Base-by-base conservation (phyloP, 1,284 basidiomycete genomes). In the Naganishia cerealis region DNA sequence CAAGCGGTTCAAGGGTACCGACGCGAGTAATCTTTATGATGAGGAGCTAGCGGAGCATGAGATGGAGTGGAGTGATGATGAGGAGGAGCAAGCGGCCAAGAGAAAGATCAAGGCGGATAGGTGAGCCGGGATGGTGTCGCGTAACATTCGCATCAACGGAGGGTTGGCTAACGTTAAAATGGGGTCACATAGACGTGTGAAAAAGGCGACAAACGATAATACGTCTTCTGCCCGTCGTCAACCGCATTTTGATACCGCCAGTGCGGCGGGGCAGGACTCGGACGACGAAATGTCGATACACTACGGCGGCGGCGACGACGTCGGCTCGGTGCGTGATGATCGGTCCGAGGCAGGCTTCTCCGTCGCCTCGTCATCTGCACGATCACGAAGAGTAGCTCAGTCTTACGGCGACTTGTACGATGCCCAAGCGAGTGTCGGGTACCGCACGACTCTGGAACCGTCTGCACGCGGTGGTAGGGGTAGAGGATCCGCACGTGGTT, bases 11-110 rank as follows among this genome's bases (percentile, higher is more conserved):
- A 82, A 82, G 71, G 83, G 83, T 7, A 82, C 81, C 7, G 85
- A 86, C 73, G 85, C 85, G 9, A 81, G 78, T 55, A 86, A 86
- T 75, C 73, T 84, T 7, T 83, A 80, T 74, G 85, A 86, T 71
- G 84, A 86, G 72, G 84, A 86, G 71, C 79, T 83, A 0, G 82
- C 76, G 10, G 84, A 83, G 57, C 81, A 83, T 53, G 85, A 86
- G 74, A 76, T 81, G 63, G 85, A 86, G 71, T 86, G 83, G 77
- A 81, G 78, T 36, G 85, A 86, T 71, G 85, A 86, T 68, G 85
- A 86, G 74, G 79, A 79, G 18, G 85, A 86, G 71, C 80, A 80
- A 6, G 81, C 80, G 56, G 83, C 83, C 39, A 83, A 81, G 74
- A 73, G 78, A 55, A 72, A 77, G 33, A 67, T 74, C 3, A 83